These are phyloP conservation scores for Magnaporthiopsis poae DNA, from an alignment of 2,329 filamentous ascomycete species.

Conservation along the genomic window DNA sequence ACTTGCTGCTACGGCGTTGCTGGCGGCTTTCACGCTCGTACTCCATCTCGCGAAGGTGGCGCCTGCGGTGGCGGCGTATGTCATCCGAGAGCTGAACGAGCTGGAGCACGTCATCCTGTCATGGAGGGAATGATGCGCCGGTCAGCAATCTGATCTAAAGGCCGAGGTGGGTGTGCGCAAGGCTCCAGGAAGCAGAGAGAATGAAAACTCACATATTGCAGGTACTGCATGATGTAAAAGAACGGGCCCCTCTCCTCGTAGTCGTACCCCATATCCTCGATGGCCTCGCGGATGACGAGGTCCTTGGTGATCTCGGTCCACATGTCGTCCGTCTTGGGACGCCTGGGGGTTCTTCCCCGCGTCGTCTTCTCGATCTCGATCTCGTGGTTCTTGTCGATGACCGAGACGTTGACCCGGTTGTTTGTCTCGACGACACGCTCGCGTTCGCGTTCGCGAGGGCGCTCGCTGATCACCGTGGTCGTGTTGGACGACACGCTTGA, in stretches of 20 bases:
- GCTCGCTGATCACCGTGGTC: constrained; percentile 18
- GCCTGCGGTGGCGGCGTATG: constrained; percentile 56
- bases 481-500: constrained; percentile 14
- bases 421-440: constrained; percentile 16
- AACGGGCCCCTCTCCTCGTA: constrained; percentile 84
- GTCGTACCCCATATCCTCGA: constrained; percentile 73
- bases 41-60: constrained; percentile 42
- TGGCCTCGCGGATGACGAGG: constrained; percentile 74
- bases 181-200: not conserved
- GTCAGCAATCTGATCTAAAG: not conserved
- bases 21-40: constrained; percentile 44
- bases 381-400: constrained; percentile 35
- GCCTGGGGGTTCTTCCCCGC: constrained; percentile 10
- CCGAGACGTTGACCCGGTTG: constrained; percentile 35
- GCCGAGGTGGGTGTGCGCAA: not conserved
- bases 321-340: constrained; percentile 50
- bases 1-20: constrained; percentile 23
- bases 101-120: constrained; percentile 73
- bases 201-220: constrained; percentile 63
- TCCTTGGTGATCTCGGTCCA: constrained; percentile 98
- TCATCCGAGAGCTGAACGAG: constrained; percentile 75
- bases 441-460: constrained; percentile 13
- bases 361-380: constrained; percentile 47
- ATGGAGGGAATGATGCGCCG: not conserved
- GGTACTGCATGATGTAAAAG: constrained; percentile 87